These are phyloP conservation scores for Tulasnella sp. DNA, from an alignment of 768 basidiomycete species.

Conservation along the genomic window DNA sequence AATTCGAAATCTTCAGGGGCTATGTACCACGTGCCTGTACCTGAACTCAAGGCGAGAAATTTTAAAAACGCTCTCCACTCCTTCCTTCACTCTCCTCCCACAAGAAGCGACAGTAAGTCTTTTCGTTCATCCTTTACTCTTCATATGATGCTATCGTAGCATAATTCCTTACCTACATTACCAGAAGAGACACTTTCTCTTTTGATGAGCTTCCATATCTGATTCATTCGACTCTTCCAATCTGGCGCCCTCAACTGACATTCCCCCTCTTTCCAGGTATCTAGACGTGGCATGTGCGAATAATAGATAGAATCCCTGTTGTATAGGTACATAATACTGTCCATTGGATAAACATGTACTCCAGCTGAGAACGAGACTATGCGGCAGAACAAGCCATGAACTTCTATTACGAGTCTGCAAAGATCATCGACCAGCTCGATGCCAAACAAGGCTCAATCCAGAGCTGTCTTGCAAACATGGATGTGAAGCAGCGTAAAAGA, in stretches of 20 bases:
- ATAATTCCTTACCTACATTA: slow-evolving; percentile 77
- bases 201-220: slow-evolving; percentile 1
- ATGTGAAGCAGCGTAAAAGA: slow-evolving; percentile 66
- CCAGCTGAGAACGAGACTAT: background rate
- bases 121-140: background rate
- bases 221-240: background rate
- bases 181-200: slow-evolving; percentile 40
- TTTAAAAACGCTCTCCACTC: background rate
- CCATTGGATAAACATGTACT: background rate
- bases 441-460: slow-evolving; percentile 90
- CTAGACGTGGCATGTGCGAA: background rate
- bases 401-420: slow-evolving; percentile 88
- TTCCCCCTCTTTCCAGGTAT: background rate
- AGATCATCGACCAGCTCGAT: slow-evolving; percentile 76
- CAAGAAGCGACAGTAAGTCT: background rate
- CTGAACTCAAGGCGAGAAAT: background rate
- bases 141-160: background rate
- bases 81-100: background rate
- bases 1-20: slow-evolving; percentile 1
- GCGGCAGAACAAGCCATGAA: slow-evolving; percentile 54
- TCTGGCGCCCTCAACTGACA: background rate
- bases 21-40: background rate
- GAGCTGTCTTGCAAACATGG: slow-evolving; percentile 62
- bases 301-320: background rate
- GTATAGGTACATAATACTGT: background rate